Conservation (phyloP, 108 stramenopile species). For the Nitzschia palea region DNA sequence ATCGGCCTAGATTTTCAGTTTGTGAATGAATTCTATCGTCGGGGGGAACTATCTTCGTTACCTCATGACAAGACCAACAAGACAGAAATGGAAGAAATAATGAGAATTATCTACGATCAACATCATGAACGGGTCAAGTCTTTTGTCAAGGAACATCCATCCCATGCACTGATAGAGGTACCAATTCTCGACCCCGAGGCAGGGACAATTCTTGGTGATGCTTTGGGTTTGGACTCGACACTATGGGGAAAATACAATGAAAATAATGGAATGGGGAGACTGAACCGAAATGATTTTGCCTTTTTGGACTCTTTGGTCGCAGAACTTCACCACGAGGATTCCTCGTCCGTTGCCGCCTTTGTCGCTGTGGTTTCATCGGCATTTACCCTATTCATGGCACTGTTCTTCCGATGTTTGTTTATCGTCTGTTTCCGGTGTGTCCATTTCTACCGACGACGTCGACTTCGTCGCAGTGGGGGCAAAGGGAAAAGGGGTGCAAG, state of each 20-base stretch:
- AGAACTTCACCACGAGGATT: too few species aligned
- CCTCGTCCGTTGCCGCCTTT: too few species aligned
- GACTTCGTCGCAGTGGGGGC: too few species aligned
- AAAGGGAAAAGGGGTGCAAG: too few species aligned
- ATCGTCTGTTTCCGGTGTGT: too few species aligned
- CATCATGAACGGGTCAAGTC: conserved; percentile 14
- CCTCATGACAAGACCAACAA: background rate
- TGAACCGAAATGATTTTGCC: background rate
- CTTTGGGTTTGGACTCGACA: conserved; percentile 6
- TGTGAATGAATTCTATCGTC: background rate
- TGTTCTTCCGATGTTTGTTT: too few species aligned
- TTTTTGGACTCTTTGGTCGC: background rate
- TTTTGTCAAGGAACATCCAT: conserved; percentile 23
- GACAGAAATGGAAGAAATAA: background rate
- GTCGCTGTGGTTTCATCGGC: too few species aligned
- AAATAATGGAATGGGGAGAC: background rate
- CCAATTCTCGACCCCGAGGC: conserved; percentile 16
- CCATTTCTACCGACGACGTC: too few species aligned
- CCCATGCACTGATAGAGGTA: conserved; percentile 26
- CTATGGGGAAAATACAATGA: background rate
- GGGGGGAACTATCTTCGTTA: background rate
- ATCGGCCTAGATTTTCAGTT: background rate
- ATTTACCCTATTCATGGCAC: too few species aligned
- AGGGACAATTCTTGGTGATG: conserved; percentile 3
- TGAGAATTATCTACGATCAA: background rate